Evolutionary conservation across 2,329 filamentous ascomycete genomes (phyloP), one percentile per base, ranked within the genome.

Genomic region (Dactylellina leptospora): DNA sequence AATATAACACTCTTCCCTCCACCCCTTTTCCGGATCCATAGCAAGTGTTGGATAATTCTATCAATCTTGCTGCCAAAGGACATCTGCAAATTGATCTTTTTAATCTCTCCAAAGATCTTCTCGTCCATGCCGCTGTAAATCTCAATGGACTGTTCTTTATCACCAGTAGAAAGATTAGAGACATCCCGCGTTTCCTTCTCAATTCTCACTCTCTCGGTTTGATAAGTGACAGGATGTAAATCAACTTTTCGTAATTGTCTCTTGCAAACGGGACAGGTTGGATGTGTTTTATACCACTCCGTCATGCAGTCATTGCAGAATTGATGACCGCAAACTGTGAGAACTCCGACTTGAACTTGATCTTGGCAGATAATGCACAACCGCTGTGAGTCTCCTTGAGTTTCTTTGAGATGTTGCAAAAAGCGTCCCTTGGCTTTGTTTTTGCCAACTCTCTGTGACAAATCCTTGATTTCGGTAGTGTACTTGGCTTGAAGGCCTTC

Each of bases 1-100:
- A 96, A 99, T n/a, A 97, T 85, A 78, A 99, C 90, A 0, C 91
- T 90, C 78, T 97, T 97, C 8, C 92, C 92, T 92, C 0, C 92
- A 91, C 75, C 97, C 92, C 90, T 87, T 75, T 90, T 84, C 1
- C 93, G 87, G 18, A 97, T 83, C 91, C 91, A 97, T 13, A 96
- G 80, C 1, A 97, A 80, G 78, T 97, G 95, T 1, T 91, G 86
- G 25, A 89, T 84, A 1, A 93, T 81, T 69, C 74, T 96, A 78
- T 97, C 92, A 16, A 97, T 88, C 80, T 97, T 99, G 0, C 91
- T 96, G 1, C 92, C 92, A 77, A 91, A 97, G 0, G 90, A 92
- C 13, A 80, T 81, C 9, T 87, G 81, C 0, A 97, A 83, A 53
- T 95, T 87, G 64, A 96, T 88, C 60, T 88, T 86, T 76, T 92